Evolutionary conservation across 768 basidiomycete species (phyloP), one percentile per base, ranked within the genome.

Genomic region (Tricholoma furcatifolium): DNA sequence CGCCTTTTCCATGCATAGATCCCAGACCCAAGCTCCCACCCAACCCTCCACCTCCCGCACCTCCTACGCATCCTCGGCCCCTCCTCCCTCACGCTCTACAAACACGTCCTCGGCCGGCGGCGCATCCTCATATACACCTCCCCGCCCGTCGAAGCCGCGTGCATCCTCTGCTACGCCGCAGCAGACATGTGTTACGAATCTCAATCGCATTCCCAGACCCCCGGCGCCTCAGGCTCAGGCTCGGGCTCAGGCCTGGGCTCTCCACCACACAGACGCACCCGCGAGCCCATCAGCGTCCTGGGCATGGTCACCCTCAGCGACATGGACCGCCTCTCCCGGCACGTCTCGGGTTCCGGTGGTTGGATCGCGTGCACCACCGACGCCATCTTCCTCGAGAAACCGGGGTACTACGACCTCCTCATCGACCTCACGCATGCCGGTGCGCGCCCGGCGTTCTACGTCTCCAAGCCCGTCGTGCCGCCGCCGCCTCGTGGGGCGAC

Each of bases 311-410:
- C 89, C 0, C 75, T 93, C 0, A 83, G 75, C 42, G 91, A 93
- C 63, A 65, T 90, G 39, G 82, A 84, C 53, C 75, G 80, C 54
- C 64, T 93, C 48, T 87, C 86, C 65, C 76, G 78, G 23, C 69
- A 72, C 57, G 75, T 69, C 2, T 87, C 88, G 5, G 72, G 79
- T 6, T 87, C 88, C 4, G 72, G 79, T 6, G 91, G 91, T 17
- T 93, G 90, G 90, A 82, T 93, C 49, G 91, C 91, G 30, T 93
- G 91, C 62, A 90, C 91, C 9, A 91, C 91, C 2, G 91, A 93
- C 57, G 84, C 90, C 8, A 80, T 93, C 15, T 93, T 89, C 69
- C 73, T 92, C 40, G 91, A 93, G 57, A 89, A 85, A 64, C 86
- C 91, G 1, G 71, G 79, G 3, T 83, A 82, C 59, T 93, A 91